Evolutionary conservation across 2,329 filamentous ascomycete species (phyloP), one percentile per base, ranked within the genome.

Genomic region (Lasiodiplodia sp.): DNA sequence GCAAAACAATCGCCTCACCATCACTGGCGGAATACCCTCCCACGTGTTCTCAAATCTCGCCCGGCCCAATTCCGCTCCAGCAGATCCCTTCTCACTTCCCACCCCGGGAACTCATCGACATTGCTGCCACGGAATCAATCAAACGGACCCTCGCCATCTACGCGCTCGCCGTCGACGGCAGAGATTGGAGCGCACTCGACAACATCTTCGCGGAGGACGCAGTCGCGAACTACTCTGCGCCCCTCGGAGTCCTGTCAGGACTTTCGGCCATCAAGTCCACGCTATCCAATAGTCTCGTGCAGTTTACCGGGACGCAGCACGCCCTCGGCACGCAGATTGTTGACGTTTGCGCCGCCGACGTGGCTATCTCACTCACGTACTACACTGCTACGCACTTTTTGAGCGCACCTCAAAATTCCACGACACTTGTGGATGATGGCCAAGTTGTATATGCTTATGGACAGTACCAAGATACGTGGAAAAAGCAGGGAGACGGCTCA

Each of bases 161-260:
- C 62, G 68, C 72, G 10, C 70, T 73, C 34, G 69, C 66, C 11
- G 62, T 73, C 52, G 72, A 73, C 47, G 70, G 69, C 37, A 71
- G 72, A 40, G 64, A 71, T n/a, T 73, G 72, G 55, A 55, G n/a
- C 5, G 31, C 67, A 3, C 70, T 73, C 18, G 53, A 44, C 28
- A 34, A 51, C 47, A 65, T 73, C 31, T 73, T 73, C 56, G 66
- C 71, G 2, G 8, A 51, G 1, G 31, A 72, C 40, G 70, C 67
- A 4, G 64, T 72, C 21, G 72, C 72, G 2, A 71, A 73, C 58
- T 73, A 71, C 55, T 70, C 70, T 1, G 69, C 52, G 1, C 70
- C 69, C 1, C 7, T 72, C 5, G 67, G 66, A 28, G 67, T 73
- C 11, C 16, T 72, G n/a, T 40, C 21, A 1, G 64, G 66, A 6